Base-by-base conservation (phyloP, 768 basidiomycete species). In the Cystofilobasidium ferigula region DNA sequence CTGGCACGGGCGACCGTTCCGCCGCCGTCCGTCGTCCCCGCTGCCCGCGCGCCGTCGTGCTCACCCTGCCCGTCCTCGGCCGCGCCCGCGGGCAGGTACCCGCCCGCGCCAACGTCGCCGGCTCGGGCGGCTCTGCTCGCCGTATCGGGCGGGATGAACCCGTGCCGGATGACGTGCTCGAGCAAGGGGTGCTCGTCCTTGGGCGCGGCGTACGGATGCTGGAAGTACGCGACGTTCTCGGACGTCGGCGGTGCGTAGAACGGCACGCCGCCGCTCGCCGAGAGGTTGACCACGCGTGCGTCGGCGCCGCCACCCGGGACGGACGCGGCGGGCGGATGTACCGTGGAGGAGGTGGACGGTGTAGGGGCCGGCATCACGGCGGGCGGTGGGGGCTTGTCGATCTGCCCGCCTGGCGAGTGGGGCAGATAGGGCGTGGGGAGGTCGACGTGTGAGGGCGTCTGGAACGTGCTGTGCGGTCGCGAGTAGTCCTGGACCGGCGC, bases 361-460 rank as follows among this genome's bases (percentile, higher is more conserved):
- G n/a, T n/a, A n/a, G n/a, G n/a, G n/a, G n/a, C n/a, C n/a, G n/a
- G n/a, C n/a, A n/a, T n/a, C n/a, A 42, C 40, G 40, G 20, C 20
- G 10, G 20, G 40, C 10, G 10, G 40, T 10, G 10, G 40, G 40
- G 10, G 40, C 40, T 42, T 42, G 40, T 10, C 10, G 45, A 48
- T 48, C 45, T 18, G 48, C 9, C 12, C 48, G 3, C 7, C 10
- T 32, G 28, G 30, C 2, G 51, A 16, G 26, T 24, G 16, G 28
- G 51, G 9, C 2, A 6, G 6, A 28, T 6, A 5, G 10, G 51
- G 51, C 8, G 32, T 22, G 5, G 51, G 51, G 13, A 54, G 51
- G 51, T 54, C 51, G 51, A 54, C 51, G 30, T 54, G 51, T n/a
- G 51, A 54, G 5, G 51, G 28, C 26, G 51, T 54, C 51, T 54